A percentile compares a stretch with the other conserved stretches of the same genome.
Conservation (phyloP, 805 yeast species). For the Grigorovia jiainica region DNA sequence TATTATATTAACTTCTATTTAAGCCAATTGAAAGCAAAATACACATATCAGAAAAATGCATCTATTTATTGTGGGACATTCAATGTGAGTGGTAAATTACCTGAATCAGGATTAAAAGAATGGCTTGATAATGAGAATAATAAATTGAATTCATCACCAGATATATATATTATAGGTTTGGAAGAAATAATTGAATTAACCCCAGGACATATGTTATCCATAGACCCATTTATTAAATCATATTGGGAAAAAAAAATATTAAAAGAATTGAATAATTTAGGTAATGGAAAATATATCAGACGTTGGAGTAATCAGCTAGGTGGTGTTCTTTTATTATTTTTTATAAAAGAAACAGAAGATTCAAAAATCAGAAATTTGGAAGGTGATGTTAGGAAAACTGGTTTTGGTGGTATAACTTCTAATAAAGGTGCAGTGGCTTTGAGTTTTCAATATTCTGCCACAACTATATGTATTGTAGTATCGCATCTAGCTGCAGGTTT, state of each 20-base stretch:
- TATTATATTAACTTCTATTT: slow-evolving; percentile 71
- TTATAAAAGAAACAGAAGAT: slow-evolving; percentile 45
- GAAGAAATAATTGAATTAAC: slow-evolving; percentile 84
- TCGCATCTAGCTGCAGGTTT: slow-evolving; percentile 94
- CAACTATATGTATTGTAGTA: slow-evolving; percentile 68
- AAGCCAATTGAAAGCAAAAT: slow-evolving; percentile 39
- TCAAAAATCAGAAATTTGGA: slow-evolving; percentile 51
- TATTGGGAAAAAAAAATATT: slow-evolving; percentile 61
- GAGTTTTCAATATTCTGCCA: slow-evolving; percentile 53
- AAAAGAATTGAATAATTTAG: slow-evolving; percentile 32
- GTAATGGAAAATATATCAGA: slow-evolving; percentile 37
- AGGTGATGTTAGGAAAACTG: slow-evolving; percentile 78
- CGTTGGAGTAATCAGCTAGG: slow-evolving; percentile 78
- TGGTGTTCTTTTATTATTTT: slow-evolving; percentile 67
- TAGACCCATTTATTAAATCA: slow-evolving; percentile 52
- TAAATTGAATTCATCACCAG: slow-evolving; percentile 36
- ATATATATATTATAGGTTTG: slow-evolving; percentile 71
- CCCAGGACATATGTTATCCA: slow-evolving; percentile 73
- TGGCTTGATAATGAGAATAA: slow-evolving; percentile 68
- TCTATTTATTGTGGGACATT: slow-evolving; percentile 75
- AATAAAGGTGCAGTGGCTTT: slow-evolving; percentile 76
- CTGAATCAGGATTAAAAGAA: slow-evolving; percentile 43
- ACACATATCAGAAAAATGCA: slow-evolving; percentile 51
- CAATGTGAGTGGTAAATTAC: slow-evolving; percentile 67
- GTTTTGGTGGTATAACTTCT: slow-evolving; percentile 83